Evolutionary conservation across 768 basidiomycete species (phyloP), one percentile per base, ranked within the genome.

Genomic region (Collybiopsis luxurians): DNA sequence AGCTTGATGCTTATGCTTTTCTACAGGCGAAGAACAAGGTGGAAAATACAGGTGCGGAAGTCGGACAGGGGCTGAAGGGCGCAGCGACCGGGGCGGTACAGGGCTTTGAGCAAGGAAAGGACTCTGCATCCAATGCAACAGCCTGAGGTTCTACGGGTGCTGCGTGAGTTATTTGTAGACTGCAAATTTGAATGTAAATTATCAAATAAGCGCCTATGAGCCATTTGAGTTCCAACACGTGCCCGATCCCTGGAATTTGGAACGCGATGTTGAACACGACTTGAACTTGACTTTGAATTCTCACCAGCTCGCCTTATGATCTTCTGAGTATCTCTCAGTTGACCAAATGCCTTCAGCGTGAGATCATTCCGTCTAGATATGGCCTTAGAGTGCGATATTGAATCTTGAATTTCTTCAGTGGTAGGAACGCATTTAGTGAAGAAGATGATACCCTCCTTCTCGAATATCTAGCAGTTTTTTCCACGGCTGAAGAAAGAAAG

Each of bases 341-440:
- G n/a, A n/a, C n/a, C n/a, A n/a, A n/a, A 48, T 48, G 46, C 46
- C 46, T 27, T 27, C 46, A 48, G 27, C 26, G 46, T 48, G 27
- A 28, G n/a, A 28, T 2, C 19, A 28, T 28, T 48, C 46, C 4
- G 10, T 27, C 24, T 28, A 21, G 27, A 7, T 27, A 4, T 28
- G 9, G 17, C 12, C 12, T 23, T n/a, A n/a, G n/a, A n/a, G n/a
- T n/a, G n/a, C n/a, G n/a, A 28, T 48, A 31, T 31, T 26, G 2
- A 46, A 46, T 6, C 44, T 48, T 31, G 13, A 42, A 5, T 28
- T 17, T 48, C 0, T 17, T 6, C 24, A 39, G 50, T 4, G 23
- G 28, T 21, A 51, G 50, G 31, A 36, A 49, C 23, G 21, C 50
- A 17, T 51, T 51, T 36, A 51, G 34, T n/a, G 34, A n/a, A 13